These are phyloP conservation scores for Luzula sylvatica DNA, from an alignment of 176 grass and related monocot genomes.

Conservation along the genomic window DNA sequence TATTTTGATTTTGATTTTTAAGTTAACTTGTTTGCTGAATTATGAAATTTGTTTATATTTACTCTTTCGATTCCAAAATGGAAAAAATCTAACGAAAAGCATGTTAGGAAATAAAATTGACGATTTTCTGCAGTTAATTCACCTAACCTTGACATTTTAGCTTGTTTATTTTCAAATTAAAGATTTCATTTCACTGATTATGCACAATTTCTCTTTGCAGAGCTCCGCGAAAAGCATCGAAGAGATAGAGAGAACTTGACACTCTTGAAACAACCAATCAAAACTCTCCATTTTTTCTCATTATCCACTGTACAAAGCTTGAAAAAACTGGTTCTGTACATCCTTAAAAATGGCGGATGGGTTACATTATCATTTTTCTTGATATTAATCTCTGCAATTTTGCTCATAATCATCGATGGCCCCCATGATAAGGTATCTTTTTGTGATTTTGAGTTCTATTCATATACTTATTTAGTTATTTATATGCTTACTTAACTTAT, in stretches of 20 bases:
- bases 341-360: conserved; percentile 47
- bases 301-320: conserved; percentile 60
- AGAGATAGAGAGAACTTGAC: conserved; percentile 60
- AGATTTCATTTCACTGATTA: too few relatives aligned
- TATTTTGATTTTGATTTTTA: background rate
- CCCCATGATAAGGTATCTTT: conserved; percentile 56
- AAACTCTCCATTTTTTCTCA: conserved; percentile 53
- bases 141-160: too few relatives aligned
- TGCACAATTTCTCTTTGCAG: conserved; percentile 34
- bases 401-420: conserved; percentile 36
- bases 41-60: background rate
- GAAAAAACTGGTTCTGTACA: conserved; percentile 50
- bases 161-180: too few relatives aligned
- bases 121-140: background rate
- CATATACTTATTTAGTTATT: background rate
- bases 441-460: background rate
- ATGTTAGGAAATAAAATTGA: background rate
- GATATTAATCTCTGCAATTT: conserved; percentile 30
- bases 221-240: conserved; percentile 67
- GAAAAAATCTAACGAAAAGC: background rate
- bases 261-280: conserved; percentile 68
- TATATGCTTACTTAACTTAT: background rate
- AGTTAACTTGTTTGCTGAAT: background rate
- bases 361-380: conserved; percentile 45
- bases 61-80: background rate